phyloP scores from a whole-genome alignment of 2,329 filamentous ascomycete genomes.

The Trichoderma simmonsii region DNA sequence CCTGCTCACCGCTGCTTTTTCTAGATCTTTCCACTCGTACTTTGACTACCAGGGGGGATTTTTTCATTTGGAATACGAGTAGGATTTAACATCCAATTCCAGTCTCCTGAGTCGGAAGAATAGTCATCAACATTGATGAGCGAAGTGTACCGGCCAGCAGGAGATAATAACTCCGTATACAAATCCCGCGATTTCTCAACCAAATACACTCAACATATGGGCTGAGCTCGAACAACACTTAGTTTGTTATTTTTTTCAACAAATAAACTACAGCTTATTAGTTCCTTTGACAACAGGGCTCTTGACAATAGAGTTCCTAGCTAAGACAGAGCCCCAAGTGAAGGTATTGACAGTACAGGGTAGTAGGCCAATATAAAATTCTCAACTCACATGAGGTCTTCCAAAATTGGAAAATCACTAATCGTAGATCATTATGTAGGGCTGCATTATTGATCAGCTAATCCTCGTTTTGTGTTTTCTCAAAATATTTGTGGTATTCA shows the following conservation, averaged over 20 bases:
- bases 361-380: not conserved
- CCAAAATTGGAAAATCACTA: not conserved
- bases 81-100: not conserved
- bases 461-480: not conserved
- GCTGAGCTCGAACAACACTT: not conserved
- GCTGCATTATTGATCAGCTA: not conserved
- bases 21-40: not conserved
- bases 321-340: not conserved
- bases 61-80: not conserved
- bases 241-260: not conserved
- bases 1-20: constrained; percentile 2
- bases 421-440: not conserved
- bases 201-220: not conserved
- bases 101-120: not conserved
- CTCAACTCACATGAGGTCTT: not conserved
- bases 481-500: not conserved
- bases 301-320: not conserved
- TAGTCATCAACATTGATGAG: not conserved
- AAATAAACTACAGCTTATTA: not conserved
- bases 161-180: not conserved
- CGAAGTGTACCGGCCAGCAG: not conserved
- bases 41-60: not conserved
- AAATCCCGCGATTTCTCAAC: not conserved
- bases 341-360: not conserved
- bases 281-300: not conserved